Base-by-base conservation (phyloP, 73 alveolate genomes). In the Paramecium primaurelia region DNA sequence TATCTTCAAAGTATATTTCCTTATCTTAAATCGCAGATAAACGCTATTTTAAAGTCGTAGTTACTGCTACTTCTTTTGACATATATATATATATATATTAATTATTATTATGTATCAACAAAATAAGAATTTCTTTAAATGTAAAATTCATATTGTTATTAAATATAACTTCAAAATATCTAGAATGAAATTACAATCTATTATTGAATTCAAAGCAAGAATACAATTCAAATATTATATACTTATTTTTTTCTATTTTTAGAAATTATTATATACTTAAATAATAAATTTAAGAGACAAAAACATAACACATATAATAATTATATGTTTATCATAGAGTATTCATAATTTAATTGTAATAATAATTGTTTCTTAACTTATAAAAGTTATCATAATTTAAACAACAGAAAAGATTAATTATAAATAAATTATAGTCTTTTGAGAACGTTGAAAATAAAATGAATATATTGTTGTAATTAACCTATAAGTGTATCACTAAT, bases 1-100 rank as follows among this genome's bases (percentile, higher is more conserved):
- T 40, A 20, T 73, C 87, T 37, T 73, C 64, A 16, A 16, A 30
- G 36, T 36, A 32, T 36, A 37, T 73, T 37, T 73, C 87, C 36
- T 73, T 37, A 38, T 73, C 87, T 20, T 37, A 4, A 37, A 73
- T 37, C 0, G 30, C 87, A 36, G 87, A 73, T 26, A 73, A 26
- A 28, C 84, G 84, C 84, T 64, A 32, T 64, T 64, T 64, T 64
- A 64, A 32, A 3, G 84, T 34, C 51, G 42, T 16, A 64, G 84
- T 64, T 64, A 64, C 84, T 64, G 84, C 84, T 64, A 9, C 84
- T 32, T 64, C 84, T 64, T 64, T 64, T 64, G 84, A 64, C 69
- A 54, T 54, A 54, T 54, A 54, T 54, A 47, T 47, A 54, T 54
- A 54, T 47, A 54, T 54, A 54, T 54, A 54, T 54, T 18, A 16